These are phyloP conservation scores for Coemansia sp. DNA, from an alignment of 192 early-diverging fungal genomes.

Conservation along the genomic window DNA sequence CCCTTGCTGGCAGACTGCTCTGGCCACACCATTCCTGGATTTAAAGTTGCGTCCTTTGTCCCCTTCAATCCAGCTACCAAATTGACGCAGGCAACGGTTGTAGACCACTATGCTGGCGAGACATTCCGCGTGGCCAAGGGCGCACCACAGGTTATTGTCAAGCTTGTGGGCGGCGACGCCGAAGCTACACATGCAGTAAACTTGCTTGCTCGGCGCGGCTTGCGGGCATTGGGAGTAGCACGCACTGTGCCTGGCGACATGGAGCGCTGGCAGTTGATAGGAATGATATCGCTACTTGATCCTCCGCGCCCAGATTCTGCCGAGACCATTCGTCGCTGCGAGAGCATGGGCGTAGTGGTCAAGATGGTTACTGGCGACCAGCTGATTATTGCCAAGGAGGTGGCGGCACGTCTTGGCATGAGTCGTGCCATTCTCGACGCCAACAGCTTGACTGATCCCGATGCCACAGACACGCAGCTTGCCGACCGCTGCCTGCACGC, in stretches of 20 bases:
- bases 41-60: slow-evolving; percentile 85
- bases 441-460: slow-evolving; percentile 74
- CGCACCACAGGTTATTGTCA: slow-evolving; percentile 89
- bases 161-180: slow-evolving; percentile 76
- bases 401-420: slow-evolving; percentile 90
- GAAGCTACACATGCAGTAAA: slow-evolving; percentile 83
- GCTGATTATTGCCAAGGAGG: slow-evolving; percentile 90
- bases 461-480: slow-evolving; percentile 74
- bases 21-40: slow-evolving; percentile 82
- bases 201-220: slow-evolving; percentile 78
- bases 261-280: slow-evolving; percentile 76
- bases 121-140: slow-evolving; percentile 91
- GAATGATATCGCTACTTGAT: slow-evolving; percentile 88
- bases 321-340: slow-evolving; percentile 80
- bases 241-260: slow-evolving; percentile 64
- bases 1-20: slow-evolving; percentile 65
- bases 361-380: slow-evolving; percentile 99
- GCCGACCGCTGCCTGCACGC: slow-evolving; percentile 80
- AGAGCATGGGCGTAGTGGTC: slow-evolving; percentile 82
- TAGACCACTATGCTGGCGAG: slow-evolving; percentile 66
- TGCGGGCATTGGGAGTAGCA: slow-evolving; percentile 93
- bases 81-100: slow-evolving; percentile 86
- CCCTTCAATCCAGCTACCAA: slow-evolving; percentile 94
- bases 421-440: slow-evolving; percentile 88
- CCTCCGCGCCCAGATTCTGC: slow-evolving; percentile 88